Evolutionary conservation across 1,139 yeast species (phyloP).

Genomic region (Kurtzmaniella natalensis): DNA sequence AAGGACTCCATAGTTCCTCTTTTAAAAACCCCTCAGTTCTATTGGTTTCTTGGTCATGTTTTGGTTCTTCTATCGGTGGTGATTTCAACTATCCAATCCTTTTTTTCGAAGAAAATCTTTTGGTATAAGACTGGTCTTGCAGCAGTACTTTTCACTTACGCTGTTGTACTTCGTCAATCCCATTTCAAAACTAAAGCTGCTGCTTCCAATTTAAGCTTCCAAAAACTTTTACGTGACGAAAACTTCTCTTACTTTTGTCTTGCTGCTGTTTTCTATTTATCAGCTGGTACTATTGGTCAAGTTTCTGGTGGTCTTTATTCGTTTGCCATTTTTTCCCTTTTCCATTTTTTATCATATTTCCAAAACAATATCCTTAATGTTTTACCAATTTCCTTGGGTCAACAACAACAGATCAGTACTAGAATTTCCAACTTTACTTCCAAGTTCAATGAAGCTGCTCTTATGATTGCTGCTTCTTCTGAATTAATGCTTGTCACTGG

Average conservation of each 20-base stretch:
- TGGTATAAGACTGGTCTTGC: slow-evolving; percentile 37
- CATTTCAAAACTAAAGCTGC: slow-evolving; percentile 24
- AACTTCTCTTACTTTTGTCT: slow-evolving; percentile 47
- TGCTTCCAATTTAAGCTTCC: slow-evolving; percentile 11
- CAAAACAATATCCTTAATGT: slow-evolving; percentile 25
- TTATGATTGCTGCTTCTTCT: slow-evolving; percentile 43
- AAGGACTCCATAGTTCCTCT: slow-evolving; percentile 3
- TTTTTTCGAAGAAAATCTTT: slow-evolving; percentile 26
- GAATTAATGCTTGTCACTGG: slow-evolving; percentile 33
- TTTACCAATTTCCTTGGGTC: slow-evolving; percentile 15
- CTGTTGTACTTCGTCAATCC: slow-evolving; percentile 46
- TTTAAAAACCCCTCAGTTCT: slow-evolving; percentile 41
- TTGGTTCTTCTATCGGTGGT: slow-evolving; percentile 32
- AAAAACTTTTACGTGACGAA: slow-evolving; percentile 35
- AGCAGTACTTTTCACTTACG: slow-evolving; percentile 42
- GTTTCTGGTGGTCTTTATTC: slow-evolving; percentile 44
- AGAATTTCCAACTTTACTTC: slow-evolving; percentile 32
- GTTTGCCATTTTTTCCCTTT: slow-evolving; percentile 52
- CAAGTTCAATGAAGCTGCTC: slow-evolving; percentile 41
- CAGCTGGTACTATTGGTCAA: slow-evolving; percentile 27
- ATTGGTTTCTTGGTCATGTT: slow-evolving; percentile 51
- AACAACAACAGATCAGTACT: slow-evolving; percentile 20
- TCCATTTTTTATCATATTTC: slow-evolving; percentile 53
- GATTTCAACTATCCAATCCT: slow-evolving; percentile 25
- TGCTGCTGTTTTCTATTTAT: slow-evolving; percentile 33